Conservation (phyloP, 2,329 filamentous ascomycete genomes). For the Xylariaceae sp. region DNA sequence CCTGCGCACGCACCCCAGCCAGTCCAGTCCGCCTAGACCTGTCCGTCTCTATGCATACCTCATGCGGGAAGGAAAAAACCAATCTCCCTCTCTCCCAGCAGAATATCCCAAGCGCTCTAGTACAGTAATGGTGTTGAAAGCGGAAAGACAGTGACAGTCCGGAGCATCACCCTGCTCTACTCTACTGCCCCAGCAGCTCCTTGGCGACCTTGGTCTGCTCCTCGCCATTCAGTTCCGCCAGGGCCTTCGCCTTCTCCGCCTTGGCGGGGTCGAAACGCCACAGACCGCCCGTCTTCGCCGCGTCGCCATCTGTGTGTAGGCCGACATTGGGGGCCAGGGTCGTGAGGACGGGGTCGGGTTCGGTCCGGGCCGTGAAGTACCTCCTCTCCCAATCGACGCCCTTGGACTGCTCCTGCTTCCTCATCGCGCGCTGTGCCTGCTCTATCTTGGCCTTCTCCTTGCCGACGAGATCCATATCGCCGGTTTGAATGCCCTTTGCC, state of each 20-base stretch:
- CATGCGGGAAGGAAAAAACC: too few species aligned
- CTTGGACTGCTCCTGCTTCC: constrained; percentile 45
- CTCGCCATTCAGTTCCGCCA: constrained; percentile 26
- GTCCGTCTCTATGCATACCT: neutral
- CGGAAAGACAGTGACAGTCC: neutral
- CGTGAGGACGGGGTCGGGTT: constrained; percentile 36
- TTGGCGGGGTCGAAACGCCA: constrained; percentile 47
- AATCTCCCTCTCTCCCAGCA: neutral
- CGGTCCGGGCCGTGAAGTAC: constrained; percentile 60
- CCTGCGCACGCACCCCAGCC: neutral
- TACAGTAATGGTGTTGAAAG: neutral
- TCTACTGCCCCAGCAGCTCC: constrained; percentile 24
- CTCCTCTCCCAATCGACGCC: constrained; percentile 71
- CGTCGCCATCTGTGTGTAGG: constrained; percentile 43
- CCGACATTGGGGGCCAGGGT: constrained; percentile 39
- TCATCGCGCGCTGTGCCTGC: constrained; percentile 69
- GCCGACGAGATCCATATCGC: constrained; percentile 66
- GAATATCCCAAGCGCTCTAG: neutral
- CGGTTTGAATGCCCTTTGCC: constrained; percentile 60
- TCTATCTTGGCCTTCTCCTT: constrained; percentile 74
- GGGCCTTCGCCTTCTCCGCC: constrained; percentile 34
- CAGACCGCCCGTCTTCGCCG: constrained; percentile 53
- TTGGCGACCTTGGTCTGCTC: constrained; percentile 30
- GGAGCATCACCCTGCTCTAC: neutral
- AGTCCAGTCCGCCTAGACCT: neutral